phyloP scores from a whole-genome alignment of 495 filamentous ascomycete genomes.

The Articulospora tetracladia region DNA sequence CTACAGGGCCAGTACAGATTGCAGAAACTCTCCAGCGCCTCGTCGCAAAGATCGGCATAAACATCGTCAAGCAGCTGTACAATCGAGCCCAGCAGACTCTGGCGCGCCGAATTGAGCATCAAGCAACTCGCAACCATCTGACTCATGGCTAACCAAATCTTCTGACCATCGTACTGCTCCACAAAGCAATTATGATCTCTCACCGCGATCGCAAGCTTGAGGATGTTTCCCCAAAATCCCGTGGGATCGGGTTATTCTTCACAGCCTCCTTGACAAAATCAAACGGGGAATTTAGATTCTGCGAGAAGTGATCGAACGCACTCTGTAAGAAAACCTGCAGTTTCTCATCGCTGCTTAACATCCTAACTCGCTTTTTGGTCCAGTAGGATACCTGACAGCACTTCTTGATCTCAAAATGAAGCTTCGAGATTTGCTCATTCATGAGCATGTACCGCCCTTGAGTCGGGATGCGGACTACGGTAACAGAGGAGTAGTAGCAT shows the following conservation, averaged over 20 bases:
- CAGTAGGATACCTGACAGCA: conserved; percentile 34
- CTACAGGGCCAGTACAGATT: conserved; percentile 44
- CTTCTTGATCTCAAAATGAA: conserved; percentile 37
- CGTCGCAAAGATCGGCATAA: conserved; percentile 31
- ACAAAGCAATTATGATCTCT: conserved; percentile 29
- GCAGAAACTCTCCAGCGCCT: conserved; percentile 47
- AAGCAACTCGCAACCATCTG: conserved; percentile 51
- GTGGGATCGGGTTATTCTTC: conserved; percentile 39
- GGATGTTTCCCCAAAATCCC: conserved; percentile 49
- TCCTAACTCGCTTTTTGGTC: conserved; percentile 38
- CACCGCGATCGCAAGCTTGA: conserved; percentile 44
- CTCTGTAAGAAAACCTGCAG: conserved; percentile 45
- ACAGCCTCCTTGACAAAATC: conserved; percentile 50
- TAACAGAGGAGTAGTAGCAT: conserved; percentile 51
- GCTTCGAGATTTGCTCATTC: conserved; percentile 43
- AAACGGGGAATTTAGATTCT: conserved; percentile 46
- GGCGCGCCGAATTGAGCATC: conserved; percentile 46
- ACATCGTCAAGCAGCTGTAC: conserved; percentile 25
- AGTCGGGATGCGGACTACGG: conserved; percentile 47
- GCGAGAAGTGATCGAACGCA: conserved; percentile 55
- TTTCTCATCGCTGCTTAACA: conserved; percentile 47
- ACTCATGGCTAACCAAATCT: conserved; percentile 44
- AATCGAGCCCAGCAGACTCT: conserved; percentile 28
- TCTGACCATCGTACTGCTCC: conserved; percentile 25
- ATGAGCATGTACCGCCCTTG: conserved; percentile 44